phyloP scores from a whole-genome alignment of 108 stramenopile species.

The Skeletonema menzelii region DNA sequence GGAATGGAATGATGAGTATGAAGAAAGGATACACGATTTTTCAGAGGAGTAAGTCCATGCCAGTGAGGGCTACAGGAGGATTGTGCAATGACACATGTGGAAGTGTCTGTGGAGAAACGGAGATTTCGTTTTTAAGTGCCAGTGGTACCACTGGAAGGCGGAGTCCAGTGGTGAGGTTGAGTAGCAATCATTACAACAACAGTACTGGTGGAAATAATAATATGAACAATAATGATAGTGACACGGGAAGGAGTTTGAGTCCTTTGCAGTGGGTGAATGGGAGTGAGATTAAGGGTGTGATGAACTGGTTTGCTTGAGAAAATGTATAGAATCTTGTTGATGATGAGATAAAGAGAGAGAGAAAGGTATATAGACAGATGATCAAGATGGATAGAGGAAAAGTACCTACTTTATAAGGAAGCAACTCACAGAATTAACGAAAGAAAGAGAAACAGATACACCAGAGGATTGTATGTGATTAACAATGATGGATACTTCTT shows the following conservation, averaged over 20 bases:
- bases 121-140: slow-evolving; percentile 16
- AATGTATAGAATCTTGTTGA: too few relatives aligned
- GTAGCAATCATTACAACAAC: too few relatives aligned
- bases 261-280: slow-evolving; percentile 20
- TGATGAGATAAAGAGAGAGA: background rate
- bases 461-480: too few relatives aligned
- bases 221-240: background rate
- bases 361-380: background rate
- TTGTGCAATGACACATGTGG: background rate
- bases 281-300: slow-evolving; percentile 3
- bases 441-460: background rate
- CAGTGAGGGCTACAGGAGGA: background rate
- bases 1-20: background rate
- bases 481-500: too few relatives aligned
- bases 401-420: too few relatives aligned
- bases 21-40: background rate
- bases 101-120: slow-evolving; percentile 23
- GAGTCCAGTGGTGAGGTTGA: background rate
- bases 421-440: too few relatives aligned
- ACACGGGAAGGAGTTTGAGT: slow-evolving; percentile 4
- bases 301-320: background rate
- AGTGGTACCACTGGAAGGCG: background rate
- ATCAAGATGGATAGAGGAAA: too few relatives aligned
- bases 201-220: background rate
- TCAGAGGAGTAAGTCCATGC: background rate